phyloP scores from a whole-genome alignment of 164 flowering plant species.

The Paratinospora sagittata region DNA sequence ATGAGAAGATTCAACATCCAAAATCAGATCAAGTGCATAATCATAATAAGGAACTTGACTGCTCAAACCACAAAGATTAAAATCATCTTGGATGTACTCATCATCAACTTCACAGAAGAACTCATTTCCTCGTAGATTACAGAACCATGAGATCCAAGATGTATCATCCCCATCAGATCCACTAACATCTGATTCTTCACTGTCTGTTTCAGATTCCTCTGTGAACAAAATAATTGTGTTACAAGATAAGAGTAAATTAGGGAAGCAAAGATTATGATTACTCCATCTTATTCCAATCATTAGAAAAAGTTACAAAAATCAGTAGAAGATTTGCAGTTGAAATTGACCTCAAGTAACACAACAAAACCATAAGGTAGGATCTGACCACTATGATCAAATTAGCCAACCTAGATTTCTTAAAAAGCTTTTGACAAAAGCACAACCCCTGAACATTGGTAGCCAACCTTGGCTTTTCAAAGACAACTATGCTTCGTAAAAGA shows the following conservation, averaged over 20 bases:
- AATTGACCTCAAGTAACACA: background rate
- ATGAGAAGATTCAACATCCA: slow-evolving; percentile 83
- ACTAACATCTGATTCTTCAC: slow-evolving; percentile 81
- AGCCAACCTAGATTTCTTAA: too few species aligned
- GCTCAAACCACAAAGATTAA: slow-evolving; percentile 75
- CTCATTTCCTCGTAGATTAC: slow-evolving; percentile 78
- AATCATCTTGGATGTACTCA: slow-evolving; percentile 87
- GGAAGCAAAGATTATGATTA: background rate
- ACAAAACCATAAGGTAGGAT: background rate
- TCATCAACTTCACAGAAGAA: slow-evolving; percentile 89
- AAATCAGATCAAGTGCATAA: slow-evolving; percentile 79
- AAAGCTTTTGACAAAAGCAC: too few species aligned
- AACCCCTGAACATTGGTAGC: too few species aligned
- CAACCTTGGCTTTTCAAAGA: too few species aligned
- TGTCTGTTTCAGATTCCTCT: slow-evolving; percentile 79
- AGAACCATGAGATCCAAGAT: slow-evolving; percentile 92
- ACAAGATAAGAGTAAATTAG: slow-evolving; percentile 10
- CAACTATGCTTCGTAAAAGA: too few species aligned
- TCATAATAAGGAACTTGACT: slow-evolving; percentile 88
- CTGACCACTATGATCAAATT: background rate
- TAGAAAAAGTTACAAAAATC: background rate
- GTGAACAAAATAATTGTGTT: slow-evolving; percentile 8
- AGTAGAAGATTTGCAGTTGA: background rate
- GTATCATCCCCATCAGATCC: slow-evolving; percentile 84
- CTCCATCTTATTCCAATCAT: too few species aligned